These are phyloP conservation scores for Oehlia diaphana DNA, from an alignment of 192 early-diverging fungal genomes.

Conservation along the genomic window DNA sequence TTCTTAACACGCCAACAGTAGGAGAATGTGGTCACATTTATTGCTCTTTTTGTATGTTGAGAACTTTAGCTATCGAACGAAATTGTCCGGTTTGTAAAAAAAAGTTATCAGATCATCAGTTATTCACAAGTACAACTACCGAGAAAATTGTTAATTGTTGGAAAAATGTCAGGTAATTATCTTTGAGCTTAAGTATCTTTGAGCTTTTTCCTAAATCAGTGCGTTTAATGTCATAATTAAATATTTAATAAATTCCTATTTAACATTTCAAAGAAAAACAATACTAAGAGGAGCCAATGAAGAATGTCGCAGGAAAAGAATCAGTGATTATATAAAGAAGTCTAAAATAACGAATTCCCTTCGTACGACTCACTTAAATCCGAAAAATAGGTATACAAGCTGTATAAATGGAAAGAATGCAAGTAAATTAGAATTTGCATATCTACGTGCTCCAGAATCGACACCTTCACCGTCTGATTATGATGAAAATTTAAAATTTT, in stretches of 20 bases:
- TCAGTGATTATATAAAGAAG: background rate
- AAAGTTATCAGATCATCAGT: background rate
- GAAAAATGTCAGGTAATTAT: background rate
- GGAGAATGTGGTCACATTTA: background rate
- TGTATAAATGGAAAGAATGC: background rate
- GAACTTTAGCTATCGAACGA: background rate
- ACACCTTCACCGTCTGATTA: background rate
- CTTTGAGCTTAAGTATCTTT: background rate
- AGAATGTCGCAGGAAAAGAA: background rate
- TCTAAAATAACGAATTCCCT: background rate
- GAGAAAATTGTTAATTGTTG: slow-evolving; percentile 14
- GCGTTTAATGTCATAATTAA: background rate
- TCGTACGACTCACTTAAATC: background rate
- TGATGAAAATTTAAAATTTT: background rate
- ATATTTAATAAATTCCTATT: background rate
- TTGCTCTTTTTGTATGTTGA: background rate
- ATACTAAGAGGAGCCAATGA: background rate
- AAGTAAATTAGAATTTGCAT: background rate
- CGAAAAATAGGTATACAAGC: background rate
- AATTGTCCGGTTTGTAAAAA: background rate
- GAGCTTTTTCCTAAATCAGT: background rate
- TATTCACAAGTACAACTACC: background rate
- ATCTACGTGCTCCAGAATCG: too few relatives aligned
- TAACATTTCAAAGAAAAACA: background rate
- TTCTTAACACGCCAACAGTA: background rate